phyloP scores from a whole-genome alignment of 2,329 filamentous ascomycete genomes.

The Fusarium sulawesiense region DNA sequence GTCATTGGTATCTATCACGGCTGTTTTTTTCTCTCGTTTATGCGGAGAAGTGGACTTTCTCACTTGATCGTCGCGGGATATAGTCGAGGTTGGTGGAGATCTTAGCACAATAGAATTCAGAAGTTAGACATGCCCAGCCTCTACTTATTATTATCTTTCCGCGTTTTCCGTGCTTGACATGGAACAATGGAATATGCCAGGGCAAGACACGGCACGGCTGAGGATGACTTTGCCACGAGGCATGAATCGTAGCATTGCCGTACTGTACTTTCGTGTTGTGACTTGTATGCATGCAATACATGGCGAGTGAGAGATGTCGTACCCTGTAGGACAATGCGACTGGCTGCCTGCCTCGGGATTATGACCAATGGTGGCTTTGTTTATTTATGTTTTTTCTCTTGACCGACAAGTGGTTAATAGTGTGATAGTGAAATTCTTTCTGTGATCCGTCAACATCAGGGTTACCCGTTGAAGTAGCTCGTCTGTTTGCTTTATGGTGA shows the following conservation, averaged over 20 bases:
- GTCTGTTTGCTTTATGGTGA: not conserved
- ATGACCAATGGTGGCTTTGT: not conserved
- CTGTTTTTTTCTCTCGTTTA: conserved; percentile 38
- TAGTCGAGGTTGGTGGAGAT: not conserved
- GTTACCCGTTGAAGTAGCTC: not conserved
- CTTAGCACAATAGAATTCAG: not conserved
- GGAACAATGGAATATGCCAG: conserved; percentile 20
- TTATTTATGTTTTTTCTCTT: conserved; percentile 4
- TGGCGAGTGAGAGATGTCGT: not conserved
- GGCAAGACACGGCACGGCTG: conserved; percentile 20
- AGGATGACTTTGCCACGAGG: conserved; percentile 29
- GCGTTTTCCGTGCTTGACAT: conserved; percentile 2
- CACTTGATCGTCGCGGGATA: not conserved
- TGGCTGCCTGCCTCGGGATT: not conserved
- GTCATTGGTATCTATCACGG: not conserved
- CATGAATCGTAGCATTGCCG: conserved; percentile 3
- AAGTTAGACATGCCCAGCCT: not conserved
- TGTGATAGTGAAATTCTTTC: not conserved
- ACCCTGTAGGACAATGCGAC: conserved; percentile 10
- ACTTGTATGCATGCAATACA: conserved; percentile 26
- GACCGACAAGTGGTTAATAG: conserved; percentile 7
- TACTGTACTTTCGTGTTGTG: conserved; percentile 10
- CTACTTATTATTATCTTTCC: conserved; percentile 8
- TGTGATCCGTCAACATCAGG: not conserved
- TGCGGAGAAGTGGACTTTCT: conserved; percentile 32